Conservation (phyloP, 75 land plant genomes). For the Pinus tabuliformis region DNA sequence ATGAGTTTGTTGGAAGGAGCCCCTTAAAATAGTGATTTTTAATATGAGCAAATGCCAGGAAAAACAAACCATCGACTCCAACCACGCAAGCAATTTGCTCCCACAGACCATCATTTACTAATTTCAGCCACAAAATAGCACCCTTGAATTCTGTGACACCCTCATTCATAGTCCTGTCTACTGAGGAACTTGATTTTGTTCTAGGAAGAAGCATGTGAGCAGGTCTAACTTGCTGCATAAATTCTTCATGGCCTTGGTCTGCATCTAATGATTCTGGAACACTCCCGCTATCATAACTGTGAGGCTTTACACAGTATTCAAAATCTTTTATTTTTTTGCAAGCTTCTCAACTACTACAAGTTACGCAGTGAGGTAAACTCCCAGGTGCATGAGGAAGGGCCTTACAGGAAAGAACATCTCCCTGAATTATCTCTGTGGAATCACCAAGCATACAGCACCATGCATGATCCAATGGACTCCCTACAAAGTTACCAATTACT, state of each 20-base stretch:
- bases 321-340: constrained; percentile 88
- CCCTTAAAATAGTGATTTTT: too few species aligned
- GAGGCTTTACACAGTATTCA: constrained; percentile 50
- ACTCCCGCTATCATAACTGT: neutral
- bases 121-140: constrained; percentile 4
- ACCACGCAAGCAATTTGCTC: constrained; percentile 41
- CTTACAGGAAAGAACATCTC: constrained; percentile 71
- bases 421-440: constrained; percentile 72
- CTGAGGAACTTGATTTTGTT: constrained; percentile 3
- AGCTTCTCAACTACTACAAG: constrained; percentile 66
- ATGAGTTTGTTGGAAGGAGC: too few species aligned
- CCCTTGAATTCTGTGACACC: constrained; percentile 7
- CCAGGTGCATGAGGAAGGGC: constrained; percentile 75
- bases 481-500: constrained; percentile 66
- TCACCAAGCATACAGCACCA: constrained; percentile 95
- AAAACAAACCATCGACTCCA: neutral
- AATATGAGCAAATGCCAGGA: too few species aligned
- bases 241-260: constrained; percentile 43
- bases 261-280: constrained; percentile 8
- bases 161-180: constrained; percentile 3
- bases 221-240: constrained; percentile 53
- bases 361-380: constrained; percentile 69
- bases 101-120: constrained; percentile 46
- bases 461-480: constrained; percentile 41
- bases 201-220: constrained; percentile 48